A percentile compares a stretch with the other conserved stretches of the same genome.
These are phyloP conservation scores for Chaetomium strumarium DNA, from an alignment of 2,329 filamentous ascomycete species.

Conservation along the genomic window DNA sequence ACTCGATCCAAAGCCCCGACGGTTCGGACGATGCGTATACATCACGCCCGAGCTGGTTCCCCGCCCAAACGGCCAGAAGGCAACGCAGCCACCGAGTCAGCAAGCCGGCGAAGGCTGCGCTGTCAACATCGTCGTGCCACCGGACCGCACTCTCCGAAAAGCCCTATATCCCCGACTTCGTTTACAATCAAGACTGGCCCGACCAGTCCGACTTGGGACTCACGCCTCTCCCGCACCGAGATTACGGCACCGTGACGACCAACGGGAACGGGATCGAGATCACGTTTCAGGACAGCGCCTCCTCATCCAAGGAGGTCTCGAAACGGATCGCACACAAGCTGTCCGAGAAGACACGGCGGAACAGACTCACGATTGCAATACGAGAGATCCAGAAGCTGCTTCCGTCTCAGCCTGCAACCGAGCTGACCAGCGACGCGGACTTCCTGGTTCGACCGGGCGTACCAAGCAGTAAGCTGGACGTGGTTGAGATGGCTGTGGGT, in stretches of 20 bases:
- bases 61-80: slow-evolving; percentile 4
- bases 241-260: background rate
- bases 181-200: slow-evolving; percentile 7
- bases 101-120: slow-evolving; percentile 8
- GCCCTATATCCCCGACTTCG: slow-evolving; percentile 8
- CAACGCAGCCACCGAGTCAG: slow-evolving; percentile 13
- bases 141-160: background rate
- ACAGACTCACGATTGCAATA: slow-evolving; percentile 23
- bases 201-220: slow-evolving; percentile 3
- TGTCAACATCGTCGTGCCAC: background rate
- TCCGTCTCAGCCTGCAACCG: slow-evolving; percentile 7
- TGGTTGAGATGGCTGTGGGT: slow-evolving; percentile 25
- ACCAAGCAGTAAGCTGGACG: slow-evolving; percentile 24
- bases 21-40: slow-evolving; percentile 12
- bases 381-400: slow-evolving; percentile 26
- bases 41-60: slow-evolving; percentile 2
- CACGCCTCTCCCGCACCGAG: background rate
- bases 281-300: slow-evolving; percentile 8
- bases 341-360: slow-evolving; percentile 25
- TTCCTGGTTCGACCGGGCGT: slow-evolving; percentile 7
- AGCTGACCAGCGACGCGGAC: slow-evolving; percentile 6
- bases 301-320: slow-evolving; percentile 18
- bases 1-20: slow-evolving; percentile 19
- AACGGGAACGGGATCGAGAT: slow-evolving; percentile 7
- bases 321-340: slow-evolving; percentile 25